Evolutionary conservation across 805 yeast species (phyloP), one percentile per base, ranked within the genome.

Genomic region (Starmerella lactis-condensi): DNA sequence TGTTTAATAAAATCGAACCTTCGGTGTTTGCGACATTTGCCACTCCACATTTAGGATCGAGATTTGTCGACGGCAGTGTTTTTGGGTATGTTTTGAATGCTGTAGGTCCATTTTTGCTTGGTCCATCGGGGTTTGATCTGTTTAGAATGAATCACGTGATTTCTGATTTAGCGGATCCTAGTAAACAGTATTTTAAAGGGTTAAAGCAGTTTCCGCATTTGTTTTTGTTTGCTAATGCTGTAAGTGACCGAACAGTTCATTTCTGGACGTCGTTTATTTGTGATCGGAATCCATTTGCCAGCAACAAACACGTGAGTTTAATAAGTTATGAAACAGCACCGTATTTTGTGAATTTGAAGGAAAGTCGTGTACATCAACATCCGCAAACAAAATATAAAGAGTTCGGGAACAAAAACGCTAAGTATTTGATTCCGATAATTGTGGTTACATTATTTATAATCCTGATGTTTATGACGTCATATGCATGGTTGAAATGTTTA

Each of bases 211-310:
- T 83, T 50, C 55, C 69, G 37, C 60, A 64, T 33, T 62, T 75
- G 32, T 56, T 67, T 3, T 49, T 70, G 2, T 57, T 81, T 34
- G 82, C 93, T 7, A 83, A 85, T 53, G 64, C 74, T 16, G 62
- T 71, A 34, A 72, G 77, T 47, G 96, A 83, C 52, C 61, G 94
- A 36, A 69, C 92, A 0, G 96, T 83, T 6, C 74, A 85, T 11
- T 85, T 81, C 51, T 77, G 70, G 54, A 79, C 95, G 0, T 63
- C 92, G 0, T 82, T 61, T 51, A 74, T 85, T 35, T 62, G 85
- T 3, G 62, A 71, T 19, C 65, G 62, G 37, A 69, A 77, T 33
- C 93, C 93, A 2, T 82, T 81, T 48, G 71, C 70, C 22, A 54
- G 58, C 54, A 29, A 64, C 67, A 63, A 63, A 62, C 29, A 46